Evolutionary conservation across 495 filamentous ascomycete species (phyloP), one percentile per base, ranked within the genome.

Genomic region (Penicillium alfredii): DNA sequence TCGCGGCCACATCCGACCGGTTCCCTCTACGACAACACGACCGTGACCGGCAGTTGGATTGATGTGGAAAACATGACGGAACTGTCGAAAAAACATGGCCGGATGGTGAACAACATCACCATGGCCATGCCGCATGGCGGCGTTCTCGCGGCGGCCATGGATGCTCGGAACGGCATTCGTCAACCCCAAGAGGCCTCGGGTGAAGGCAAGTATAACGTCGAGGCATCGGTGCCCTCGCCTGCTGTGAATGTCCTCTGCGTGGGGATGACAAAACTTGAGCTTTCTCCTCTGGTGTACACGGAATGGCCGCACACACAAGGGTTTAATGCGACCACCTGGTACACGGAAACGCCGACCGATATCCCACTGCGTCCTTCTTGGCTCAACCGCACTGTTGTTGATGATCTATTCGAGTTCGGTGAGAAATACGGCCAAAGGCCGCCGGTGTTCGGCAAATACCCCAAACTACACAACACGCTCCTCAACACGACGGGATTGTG

Each of bases 41-140:
- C 79, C 0, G 56, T 84, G 19, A 68, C 51, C 3, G 76, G 73
- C 3, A 61, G 64, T 22, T 86, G 81, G 81, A 74, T 85, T 31
- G 61, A 73, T 8, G 45, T 56, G 6, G 51, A 56, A 15, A 54
- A 81, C 37, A 66, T 76, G 19, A 62, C 58, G 1, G 52, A 55
- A 4, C 53, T 58, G 2, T 82, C 73, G 8, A 33, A 55, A 2
- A 40, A 57, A 18, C 53, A 73, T 43, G 37, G 45, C 0, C 64
- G 82, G 22, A 60, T 81, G 27, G 53, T 87, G 40, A 79, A 84
- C 56, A 88, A 87, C 47, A 73, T 87, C 25, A 84, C 80, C 0
- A 71, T 86, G 44, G 78, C 81, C 2, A 78, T 87, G 68, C 84
- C 84, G 0, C 83, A 88, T 38, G 66, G 75, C 2, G 80, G 80